A percentile compares a stretch with the other conserved stretches of the same genome.
These are phyloP conservation scores for Piper longum DNA, from an alignment of 164 flowering plant species.

Conservation along the genomic window DNA sequence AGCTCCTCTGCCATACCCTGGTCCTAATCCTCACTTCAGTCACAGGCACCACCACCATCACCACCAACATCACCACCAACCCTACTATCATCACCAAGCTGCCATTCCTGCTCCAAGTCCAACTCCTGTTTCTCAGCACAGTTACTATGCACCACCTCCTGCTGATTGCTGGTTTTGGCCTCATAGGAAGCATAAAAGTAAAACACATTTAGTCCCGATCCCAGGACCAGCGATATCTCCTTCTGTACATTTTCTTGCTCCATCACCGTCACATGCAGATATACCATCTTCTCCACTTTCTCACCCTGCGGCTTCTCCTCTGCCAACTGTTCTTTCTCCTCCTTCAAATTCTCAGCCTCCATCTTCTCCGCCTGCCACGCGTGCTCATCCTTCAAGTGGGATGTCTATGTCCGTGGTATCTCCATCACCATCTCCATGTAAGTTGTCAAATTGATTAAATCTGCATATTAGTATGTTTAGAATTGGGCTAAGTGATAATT, in stretches of 20 bases:
- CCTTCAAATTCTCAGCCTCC: background rate
- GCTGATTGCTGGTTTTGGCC: slow-evolving; percentile 21
- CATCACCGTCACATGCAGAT: background rate
- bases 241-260: background rate
- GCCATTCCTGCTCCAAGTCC: slow-evolving; percentile 11
- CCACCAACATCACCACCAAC: slow-evolving; percentile 25
- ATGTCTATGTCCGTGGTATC: slow-evolving; percentile 2
- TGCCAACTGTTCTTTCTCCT: background rate
- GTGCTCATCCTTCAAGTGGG: background rate
- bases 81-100: slow-evolving; percentile 7
- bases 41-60: slow-evolving; percentile 12
- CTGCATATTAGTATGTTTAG: background rate
- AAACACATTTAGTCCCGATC: slow-evolving; percentile 17
- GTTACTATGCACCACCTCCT: slow-evolving; percentile 28
- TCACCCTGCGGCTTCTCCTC: background rate
- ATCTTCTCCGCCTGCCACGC: background rate
- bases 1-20: slow-evolving; percentile 44
- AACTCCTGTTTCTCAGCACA: slow-evolving; percentile 15
- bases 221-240: slow-evolving; percentile 18
- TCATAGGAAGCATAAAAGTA: slow-evolving; percentile 15
- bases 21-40: slow-evolving; percentile 15
- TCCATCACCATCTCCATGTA: slow-evolving; percentile 41
- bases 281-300: background rate
- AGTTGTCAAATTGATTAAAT: slow-evolving; percentile 18
- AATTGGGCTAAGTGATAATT: no score